Evolutionary conservation across 306 rosid genomes (phyloP).

Genomic region (Quercus parvula): DNA sequence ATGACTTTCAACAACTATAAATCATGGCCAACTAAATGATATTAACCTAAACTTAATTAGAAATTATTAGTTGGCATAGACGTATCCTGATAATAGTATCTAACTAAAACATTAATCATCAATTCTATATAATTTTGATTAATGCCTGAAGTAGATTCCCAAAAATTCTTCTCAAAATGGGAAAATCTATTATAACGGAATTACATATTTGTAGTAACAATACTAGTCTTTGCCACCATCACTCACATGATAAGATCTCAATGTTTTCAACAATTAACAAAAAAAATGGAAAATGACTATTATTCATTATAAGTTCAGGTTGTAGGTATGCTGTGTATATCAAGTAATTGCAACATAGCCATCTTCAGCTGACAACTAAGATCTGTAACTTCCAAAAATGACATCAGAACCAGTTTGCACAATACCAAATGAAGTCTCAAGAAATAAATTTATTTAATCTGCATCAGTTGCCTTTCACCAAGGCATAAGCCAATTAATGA

Average conservation of each 20-base stretch:
- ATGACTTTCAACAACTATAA: not conserved
- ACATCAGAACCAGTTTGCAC: not conserved
- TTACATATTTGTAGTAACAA: not conserved
- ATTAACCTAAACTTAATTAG: not conserved
- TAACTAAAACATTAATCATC: not conserved
- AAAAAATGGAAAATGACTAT: not conserved
- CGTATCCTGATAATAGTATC: not conserved
- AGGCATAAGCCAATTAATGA: not conserved
- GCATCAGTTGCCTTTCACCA: not conserved
- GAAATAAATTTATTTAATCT: not conserved
- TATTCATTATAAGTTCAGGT: not conserved
- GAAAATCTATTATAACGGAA: not conserved
- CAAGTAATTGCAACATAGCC: not conserved
- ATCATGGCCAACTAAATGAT: not conserved
- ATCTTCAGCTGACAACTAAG: not conserved
- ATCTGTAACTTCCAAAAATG: not conserved
- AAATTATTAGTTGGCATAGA: not conserved
- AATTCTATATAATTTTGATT: not conserved
- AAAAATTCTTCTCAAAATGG: not conserved
- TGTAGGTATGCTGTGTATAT: not conserved
- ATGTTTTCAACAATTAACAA: not conserved
- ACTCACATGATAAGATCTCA: not conserved
- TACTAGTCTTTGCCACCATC: not conserved
- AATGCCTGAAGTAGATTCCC: not conserved
- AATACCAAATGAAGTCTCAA: not conserved